Evolutionary conservation across 1,284 basidiomycete species (phyloP).

Genomic region (Ustilago sp.): DNA sequence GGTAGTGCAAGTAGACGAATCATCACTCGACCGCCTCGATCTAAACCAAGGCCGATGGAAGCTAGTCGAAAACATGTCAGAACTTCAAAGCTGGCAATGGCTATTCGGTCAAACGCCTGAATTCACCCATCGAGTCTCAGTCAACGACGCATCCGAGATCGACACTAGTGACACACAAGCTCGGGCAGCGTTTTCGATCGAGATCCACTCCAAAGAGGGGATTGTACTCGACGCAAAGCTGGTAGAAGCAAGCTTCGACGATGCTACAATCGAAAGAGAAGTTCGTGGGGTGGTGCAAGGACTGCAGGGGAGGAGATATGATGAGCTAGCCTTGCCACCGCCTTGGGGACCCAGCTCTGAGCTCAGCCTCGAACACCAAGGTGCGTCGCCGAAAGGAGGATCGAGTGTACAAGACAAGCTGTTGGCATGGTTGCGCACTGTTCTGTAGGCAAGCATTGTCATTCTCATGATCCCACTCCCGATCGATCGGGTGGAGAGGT

Average conservation of each 20-base stretch:
- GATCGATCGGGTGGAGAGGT: neutral
- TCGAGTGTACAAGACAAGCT: conserved; percentile 10
- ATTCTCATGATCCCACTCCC: neutral
- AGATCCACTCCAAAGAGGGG: conserved; percentile 48
- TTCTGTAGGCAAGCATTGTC: conserved; percentile 14
- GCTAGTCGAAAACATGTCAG: conserved; percentile 44
- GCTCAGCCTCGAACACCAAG: neutral
- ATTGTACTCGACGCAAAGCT: conserved; percentile 46
- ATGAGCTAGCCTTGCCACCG: conserved; percentile 47
- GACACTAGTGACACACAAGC: conserved; percentile 5
- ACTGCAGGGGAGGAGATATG: conserved; percentile 43
- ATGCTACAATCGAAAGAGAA: conserved; percentile 18
- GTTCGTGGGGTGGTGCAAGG: conserved; percentile 16
- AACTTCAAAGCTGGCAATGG: conserved; percentile 87
- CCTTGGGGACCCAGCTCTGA: conserved; percentile 37
- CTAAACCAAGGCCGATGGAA: conserved; percentile 29
- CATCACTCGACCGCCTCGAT: conserved; percentile 4
- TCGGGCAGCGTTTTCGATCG: conserved; percentile 37
- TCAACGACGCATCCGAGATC: conserved; percentile 22
- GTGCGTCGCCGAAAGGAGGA: neutral
- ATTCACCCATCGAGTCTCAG: conserved; percentile 74
- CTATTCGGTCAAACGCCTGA: conserved; percentile 93
- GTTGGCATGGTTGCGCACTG: conserved; percentile 28
- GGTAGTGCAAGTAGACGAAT: conserved; percentile 40
- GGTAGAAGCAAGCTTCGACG: conserved; percentile 22